A percentile compares a stretch with the other conserved stretches of the same genome.
phyloP scores from a whole-genome alignment of 148 eudicot genomes.

The Persicaria tinctoria region DNA sequence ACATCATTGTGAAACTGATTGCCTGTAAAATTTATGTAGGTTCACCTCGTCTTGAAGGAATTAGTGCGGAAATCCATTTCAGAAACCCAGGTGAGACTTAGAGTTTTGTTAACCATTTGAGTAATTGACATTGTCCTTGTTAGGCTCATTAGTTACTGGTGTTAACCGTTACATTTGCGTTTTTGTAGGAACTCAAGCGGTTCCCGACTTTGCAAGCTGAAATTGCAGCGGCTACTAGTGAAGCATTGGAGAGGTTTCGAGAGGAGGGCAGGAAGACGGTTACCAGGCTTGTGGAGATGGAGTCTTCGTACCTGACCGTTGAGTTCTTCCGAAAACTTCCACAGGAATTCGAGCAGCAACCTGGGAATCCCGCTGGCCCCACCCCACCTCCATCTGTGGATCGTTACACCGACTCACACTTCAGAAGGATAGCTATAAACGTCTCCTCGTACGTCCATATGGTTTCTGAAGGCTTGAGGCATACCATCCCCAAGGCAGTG shows the following conservation, averaged over 20 bases:
- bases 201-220: constrained; percentile 59
- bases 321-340: constrained; percentile 69
- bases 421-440: constrained; percentile 65
- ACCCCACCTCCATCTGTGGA: constrained; percentile 30
- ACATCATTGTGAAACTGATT: constrained; percentile 2
- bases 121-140: neutral
- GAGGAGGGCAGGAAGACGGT: constrained; percentile 66
- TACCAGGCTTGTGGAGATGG: constrained; percentile 60
- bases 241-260: constrained; percentile 59
- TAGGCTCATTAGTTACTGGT: neutral
- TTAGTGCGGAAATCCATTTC: constrained; percentile 70
- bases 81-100: constrained; percentile 49
- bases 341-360: constrained; percentile 43
- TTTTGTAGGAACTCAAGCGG: constrained; percentile 52
- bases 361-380: constrained; percentile 24
- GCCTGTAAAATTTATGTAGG: constrained; percentile 27
- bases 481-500: constrained; percentile 74
- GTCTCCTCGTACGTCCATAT: constrained; percentile 67
- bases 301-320: constrained; percentile 60
- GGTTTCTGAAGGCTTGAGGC: constrained; percentile 62
- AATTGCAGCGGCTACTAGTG: constrained; percentile 49
- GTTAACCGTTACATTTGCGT: neutral
- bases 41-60: constrained; percentile 68
- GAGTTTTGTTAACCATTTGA: neutral
- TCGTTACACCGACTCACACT: constrained; percentile 52